Conservation (phyloP, 169 alveolate species). For the Plasmodium coatneyi region DNA sequence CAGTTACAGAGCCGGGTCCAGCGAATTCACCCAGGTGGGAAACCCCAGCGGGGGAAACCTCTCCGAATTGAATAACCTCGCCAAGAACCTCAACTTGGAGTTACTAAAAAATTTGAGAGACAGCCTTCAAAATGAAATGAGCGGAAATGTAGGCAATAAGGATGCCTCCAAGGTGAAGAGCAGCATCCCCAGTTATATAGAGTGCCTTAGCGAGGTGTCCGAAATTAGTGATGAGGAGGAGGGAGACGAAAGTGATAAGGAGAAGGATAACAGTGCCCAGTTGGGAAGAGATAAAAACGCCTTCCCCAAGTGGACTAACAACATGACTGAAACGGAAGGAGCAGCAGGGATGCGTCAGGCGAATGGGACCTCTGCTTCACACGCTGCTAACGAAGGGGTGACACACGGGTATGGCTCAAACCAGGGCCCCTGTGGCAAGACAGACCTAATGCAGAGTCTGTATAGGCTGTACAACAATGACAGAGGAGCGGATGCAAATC, state of each 20-base stretch:
- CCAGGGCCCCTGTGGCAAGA: neutral
- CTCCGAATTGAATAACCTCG: neutral
- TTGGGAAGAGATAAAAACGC: neutral
- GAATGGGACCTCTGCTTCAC: neutral
- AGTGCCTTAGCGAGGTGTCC: slow-evolving; percentile 69
- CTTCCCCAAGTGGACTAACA: neutral
- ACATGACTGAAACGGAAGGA: neutral
- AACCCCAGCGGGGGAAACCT: neutral
- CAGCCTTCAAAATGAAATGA: neutral
- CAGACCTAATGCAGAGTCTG: neutral
- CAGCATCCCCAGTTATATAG: slow-evolving; percentile 18
- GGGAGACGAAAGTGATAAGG: neutral
- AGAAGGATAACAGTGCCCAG: neutral
- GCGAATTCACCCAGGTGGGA: neutral
- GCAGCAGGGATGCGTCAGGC: neutral
- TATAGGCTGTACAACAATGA: neutral
- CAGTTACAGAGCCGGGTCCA: neutral
- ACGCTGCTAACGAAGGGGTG: neutral
- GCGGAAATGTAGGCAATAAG: neutral
- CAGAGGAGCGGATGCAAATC: neutral
- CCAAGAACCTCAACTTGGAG: slow-evolving; percentile 24
- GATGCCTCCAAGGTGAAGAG: neutral
- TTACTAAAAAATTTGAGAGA: slow-evolving; percentile 4
- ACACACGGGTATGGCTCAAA: neutral
- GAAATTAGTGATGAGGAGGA: slow-evolving; percentile 70